Evolutionary conservation across 176 grass and related monocot genomes (phyloP), one percentile per base, ranked within the genome.

Genomic region (Bonia amplexicaulis): DNA sequence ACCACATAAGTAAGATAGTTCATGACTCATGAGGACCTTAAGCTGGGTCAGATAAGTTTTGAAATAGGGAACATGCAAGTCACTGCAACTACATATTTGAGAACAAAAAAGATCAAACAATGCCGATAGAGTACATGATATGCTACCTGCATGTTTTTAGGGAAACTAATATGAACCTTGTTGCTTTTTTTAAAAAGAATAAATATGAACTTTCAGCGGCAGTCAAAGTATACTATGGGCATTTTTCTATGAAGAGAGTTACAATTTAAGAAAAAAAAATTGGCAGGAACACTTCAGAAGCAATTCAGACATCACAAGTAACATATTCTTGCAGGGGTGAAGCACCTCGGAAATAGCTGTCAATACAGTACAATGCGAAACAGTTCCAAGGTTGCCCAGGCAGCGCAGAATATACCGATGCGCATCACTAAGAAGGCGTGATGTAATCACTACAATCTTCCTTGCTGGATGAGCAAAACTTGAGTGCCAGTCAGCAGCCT

Each of bases 321-420:
- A 85, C 61, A 72, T 40, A 73, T 33, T 77, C 79, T 79, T 82
- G 70, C n/a, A 94, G 47, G 46, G 42, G 77, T 81, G 68, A 92
- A 84, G 75, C 78, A 96, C 96, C 93, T 95, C 91, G 2, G 93
- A 92, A 81, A 96, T 92, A 58, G 96, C 92, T 87, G 93, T 98
- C 70, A 92, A 85, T 53, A 98, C 88, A 89, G 82, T 82, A 87
- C 91, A 98, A 85, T 85, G 82, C 52, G 79, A 92, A 88, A 98
- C 59, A 49, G 78, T 84, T 84, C 48, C 88, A 87, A 94, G 88
- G 81, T 77, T 95, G 81, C 85, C 86, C 69, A 98, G 86, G 88
- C 91, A 92, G 77, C 91, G 93, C 82, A 98, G 47, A 91, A 95
- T 92, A 85, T 95, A 95, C 65, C 91, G 89, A 88, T 98, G 96